Base-by-base conservation (phyloP, 139 green algal genomes). In the Nannochloris sp. region DNA sequence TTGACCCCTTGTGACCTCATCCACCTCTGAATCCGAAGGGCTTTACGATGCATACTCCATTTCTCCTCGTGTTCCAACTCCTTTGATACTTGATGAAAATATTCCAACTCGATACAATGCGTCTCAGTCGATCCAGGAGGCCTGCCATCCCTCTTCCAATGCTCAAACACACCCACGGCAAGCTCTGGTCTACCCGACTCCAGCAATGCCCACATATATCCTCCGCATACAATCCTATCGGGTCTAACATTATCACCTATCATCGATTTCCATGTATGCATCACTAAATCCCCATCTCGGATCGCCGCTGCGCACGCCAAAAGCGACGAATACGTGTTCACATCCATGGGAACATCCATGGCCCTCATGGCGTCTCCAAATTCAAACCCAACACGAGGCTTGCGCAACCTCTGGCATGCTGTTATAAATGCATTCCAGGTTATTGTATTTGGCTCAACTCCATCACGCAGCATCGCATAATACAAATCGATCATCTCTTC, bases 171-270 rank as follows among this genome's bases (percentile, higher is more conserved):
- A 2, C 58, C 20, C 10, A 64, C 14, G 9, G 58, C 58, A n/a
- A 14, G 20, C 14, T 64, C 40, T 17, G 58, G 20, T 29, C 23
- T 28, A 16, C 43, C 17, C 14, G n/a, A n/a, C 14, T 49, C n/a
- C 20, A 64, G 30, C 12, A n/a, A 56, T 5, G 58, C 58, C 58
- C 58, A 64, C n/a, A 64, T 64, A 51, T 64, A 64, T 28, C 17
- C 20, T n/a, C 12, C 56, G 30, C 58, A 64, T 14, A 31, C 40
- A 28, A 64, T 59, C 14, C 20, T 31, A 51, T 64, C 58, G 5
- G 58, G 58, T 28, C 23, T 6, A 51, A 50, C 23, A 29, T 51
- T 51, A 29, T 26, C 25, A 17, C 13, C 25, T 23, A 64, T 31
- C 58, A 64, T 64, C 9, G n/a, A 23, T 12, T 64, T 64, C 58